These are phyloP conservation scores for Tulasnella sp. DNA, from an alignment of 768 basidiomycete genomes.

Conservation along the genomic window DNA sequence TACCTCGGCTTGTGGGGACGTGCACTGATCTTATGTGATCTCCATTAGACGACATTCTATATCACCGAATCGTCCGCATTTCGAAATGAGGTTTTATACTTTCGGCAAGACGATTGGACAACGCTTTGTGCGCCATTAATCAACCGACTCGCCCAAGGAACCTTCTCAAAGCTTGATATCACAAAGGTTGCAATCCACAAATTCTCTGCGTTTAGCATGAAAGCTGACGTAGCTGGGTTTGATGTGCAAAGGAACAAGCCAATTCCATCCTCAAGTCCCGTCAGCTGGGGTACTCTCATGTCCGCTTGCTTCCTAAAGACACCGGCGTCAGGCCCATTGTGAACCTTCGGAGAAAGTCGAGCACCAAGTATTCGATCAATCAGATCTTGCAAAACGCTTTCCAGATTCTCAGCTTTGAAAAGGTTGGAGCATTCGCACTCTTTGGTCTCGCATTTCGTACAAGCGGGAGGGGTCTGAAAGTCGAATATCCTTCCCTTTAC, in stretches of 20 bases:
- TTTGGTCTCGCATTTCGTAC: background rate
- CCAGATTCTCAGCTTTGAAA: constrained; percentile 78
- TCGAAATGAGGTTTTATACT: constrained; percentile 75
- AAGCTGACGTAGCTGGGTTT: background rate
- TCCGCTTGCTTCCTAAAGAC: constrained; percentile 87
- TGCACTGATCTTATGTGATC: too few species aligned
- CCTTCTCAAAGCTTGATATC: constrained; percentile 51
- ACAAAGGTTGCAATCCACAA: constrained; percentile 42
- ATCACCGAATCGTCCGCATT: constrained; percentile 84
- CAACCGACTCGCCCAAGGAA: constrained; percentile 54
- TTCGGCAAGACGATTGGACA: constrained; percentile 93
- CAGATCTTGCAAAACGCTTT: constrained; percentile 76
- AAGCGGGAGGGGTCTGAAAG: too few species aligned
- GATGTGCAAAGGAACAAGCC: too few species aligned
- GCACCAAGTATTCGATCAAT: constrained; percentile 62
- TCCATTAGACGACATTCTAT: constrained; percentile 82
- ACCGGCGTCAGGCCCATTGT: constrained; percentile 91
- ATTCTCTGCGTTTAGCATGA: background rate
- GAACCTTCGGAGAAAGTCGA: constrained; percentile 49
- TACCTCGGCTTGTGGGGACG: background rate
- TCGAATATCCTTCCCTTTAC: background rate
- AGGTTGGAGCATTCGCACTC: constrained; percentile 36
- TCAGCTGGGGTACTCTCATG: constrained; percentile 70
- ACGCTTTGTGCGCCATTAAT: constrained; percentile 71
- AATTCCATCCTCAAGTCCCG: constrained; percentile 59